Percentiles rank a stretch among this genome's conserved stretches.
Evolutionary conservation across 2,329 filamentous ascomycete species (phyloP).

Genomic region (Colletotrichum sublineola): DNA sequence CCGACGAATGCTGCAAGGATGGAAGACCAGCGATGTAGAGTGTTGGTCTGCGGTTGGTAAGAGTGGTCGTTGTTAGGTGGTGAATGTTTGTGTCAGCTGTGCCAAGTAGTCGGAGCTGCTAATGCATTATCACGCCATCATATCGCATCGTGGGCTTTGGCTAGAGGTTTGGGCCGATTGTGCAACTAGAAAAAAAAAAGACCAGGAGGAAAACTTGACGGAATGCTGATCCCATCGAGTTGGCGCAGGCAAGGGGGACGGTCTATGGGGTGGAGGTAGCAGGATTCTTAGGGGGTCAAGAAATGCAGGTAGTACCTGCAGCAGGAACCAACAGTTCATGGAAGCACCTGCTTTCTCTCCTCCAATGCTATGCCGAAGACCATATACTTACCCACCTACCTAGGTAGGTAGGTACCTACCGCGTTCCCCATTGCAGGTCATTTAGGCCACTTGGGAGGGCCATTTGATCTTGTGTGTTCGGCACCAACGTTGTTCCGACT

Average conservation of each 20-base stretch:
- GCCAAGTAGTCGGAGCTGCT: conserved; percentile 17
- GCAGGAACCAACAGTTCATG: conserved; percentile 42
- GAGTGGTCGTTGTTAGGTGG: not conserved
- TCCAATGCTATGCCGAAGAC: conserved; percentile 6
- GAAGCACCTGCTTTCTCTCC: conserved; percentile 11
- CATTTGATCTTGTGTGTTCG: conserved; percentile 37
- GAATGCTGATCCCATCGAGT: conserved; percentile 36
- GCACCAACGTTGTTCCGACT: conserved; percentile 39
- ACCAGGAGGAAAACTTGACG: conserved; percentile 35
- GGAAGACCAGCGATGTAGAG: conserved; percentile 11
- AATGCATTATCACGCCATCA: conserved; percentile 29
- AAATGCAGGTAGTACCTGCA: conserved; percentile 42
- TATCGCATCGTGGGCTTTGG: conserved; percentile 25
- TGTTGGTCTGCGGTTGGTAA: not conserved
- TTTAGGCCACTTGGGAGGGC: conserved; percentile 21
- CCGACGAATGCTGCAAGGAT: conserved; percentile 12
- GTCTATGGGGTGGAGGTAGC: conserved; percentile 34
- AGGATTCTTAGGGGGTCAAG: not conserved
- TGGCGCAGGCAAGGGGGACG: conserved; percentile 21
- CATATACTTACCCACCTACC: no score
- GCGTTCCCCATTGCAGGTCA: conserved; percentile 23
- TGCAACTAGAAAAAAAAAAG: conserved; percentile 31
- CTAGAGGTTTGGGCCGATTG: conserved; percentile 24
- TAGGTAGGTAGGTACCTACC: no score
- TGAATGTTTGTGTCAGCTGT: not conserved